Conservation (phyloP, 805 yeast genomes). For the Kurtzmaniella fragi region DNA sequence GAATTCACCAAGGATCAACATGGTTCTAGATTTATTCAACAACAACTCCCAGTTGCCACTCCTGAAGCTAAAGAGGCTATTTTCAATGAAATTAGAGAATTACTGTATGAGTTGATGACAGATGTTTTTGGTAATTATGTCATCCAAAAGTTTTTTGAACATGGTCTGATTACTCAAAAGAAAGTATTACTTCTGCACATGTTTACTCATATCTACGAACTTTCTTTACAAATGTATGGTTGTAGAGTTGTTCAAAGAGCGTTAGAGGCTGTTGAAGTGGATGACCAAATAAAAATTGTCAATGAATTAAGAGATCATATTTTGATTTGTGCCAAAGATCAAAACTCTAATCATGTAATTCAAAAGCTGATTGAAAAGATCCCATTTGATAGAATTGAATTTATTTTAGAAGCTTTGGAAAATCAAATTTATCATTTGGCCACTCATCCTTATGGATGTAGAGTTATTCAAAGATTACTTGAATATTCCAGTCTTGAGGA, state of each 20-base stretch:
- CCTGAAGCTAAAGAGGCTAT: conserved; percentile 73
- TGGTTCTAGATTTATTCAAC: conserved; percentile 96
- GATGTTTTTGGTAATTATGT: conserved; percentile 98
- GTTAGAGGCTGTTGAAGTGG: conserved; percentile 60
- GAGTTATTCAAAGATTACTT: conserved; percentile 89
- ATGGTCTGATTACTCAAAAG: conserved; percentile 67
- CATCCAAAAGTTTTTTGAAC: conserved; percentile 88
- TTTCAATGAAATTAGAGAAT: conserved; percentile 76
- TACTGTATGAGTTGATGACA: conserved; percentile 75
- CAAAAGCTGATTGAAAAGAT: conserved; percentile 90
- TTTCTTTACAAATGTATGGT: conserved; percentile 94
- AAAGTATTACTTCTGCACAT: conserved; percentile 62
- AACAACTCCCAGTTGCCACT: conserved; percentile 60
- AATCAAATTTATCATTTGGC: conserved; percentile 78
- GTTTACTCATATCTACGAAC: conserved; percentile 66
- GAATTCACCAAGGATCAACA: conserved; percentile 96
- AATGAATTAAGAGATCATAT: conserved; percentile 71
- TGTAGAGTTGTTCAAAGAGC: conserved; percentile 97
- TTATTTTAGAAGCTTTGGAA: conserved; percentile 66
- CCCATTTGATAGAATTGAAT: conserved; percentile 64
- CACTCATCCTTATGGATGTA: conserved; percentile 95
- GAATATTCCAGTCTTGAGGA: conserved; percentile 70
- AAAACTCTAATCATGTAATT: conserved; percentile 96
- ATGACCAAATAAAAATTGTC: conserved; percentile 63
- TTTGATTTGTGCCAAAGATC: conserved; percentile 62